Base-by-base conservation (phyloP, 331 rosid genomes). In the Phaseolus coccineus region DNA sequence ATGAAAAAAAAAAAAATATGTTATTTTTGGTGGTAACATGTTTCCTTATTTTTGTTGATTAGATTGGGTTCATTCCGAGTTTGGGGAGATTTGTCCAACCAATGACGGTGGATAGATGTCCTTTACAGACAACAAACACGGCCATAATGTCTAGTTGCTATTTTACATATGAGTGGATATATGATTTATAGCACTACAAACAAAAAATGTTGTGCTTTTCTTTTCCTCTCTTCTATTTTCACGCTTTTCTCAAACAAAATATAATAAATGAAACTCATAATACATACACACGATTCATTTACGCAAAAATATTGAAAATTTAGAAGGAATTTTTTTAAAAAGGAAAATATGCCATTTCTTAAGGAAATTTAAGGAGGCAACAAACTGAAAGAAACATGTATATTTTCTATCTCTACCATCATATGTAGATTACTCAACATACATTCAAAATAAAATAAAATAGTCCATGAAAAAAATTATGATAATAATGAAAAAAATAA, bases 401-500 rank as follows among this genome's bases (percentile, higher is more conserved):
- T 39, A 74, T 59, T 42, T 80, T 57, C 25, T 6, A 72, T 57
- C 53, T 81, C 64, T 57, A 35, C 59, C 1, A 19, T 40, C 59
- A 51, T 28, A 50, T 1, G 74, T 40, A 62, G 13, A 69, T 40
- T 30, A 64, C 52, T 66, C 47, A 31, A 16, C 73, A 56, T 19
- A 8, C 22, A 44, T 59, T 82, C 67, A 52, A 6, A 71, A 69
- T 56, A 33, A 71, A 64, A 65, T 65, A 61, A 9, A 42, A 8
- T 37, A 9, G 70, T 50, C 35, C 11, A 27, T 37, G n/a, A 70
- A 56, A 53, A 71, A 50, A 80, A 55, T 51, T 58, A 51, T 79
- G 28, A 8, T 37, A 37, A 37, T 68, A 65, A 30, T 15, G 40
- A 19, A 19, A 19, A 19, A 19, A 19, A 19, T 19, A 19, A 19